A percentile compares a stretch with the other conserved stretches of the same genome.
Evolutionary conservation across 2,329 filamentous ascomycete genomes (phyloP).

Genomic region (Aspergillus ustus): DNA sequence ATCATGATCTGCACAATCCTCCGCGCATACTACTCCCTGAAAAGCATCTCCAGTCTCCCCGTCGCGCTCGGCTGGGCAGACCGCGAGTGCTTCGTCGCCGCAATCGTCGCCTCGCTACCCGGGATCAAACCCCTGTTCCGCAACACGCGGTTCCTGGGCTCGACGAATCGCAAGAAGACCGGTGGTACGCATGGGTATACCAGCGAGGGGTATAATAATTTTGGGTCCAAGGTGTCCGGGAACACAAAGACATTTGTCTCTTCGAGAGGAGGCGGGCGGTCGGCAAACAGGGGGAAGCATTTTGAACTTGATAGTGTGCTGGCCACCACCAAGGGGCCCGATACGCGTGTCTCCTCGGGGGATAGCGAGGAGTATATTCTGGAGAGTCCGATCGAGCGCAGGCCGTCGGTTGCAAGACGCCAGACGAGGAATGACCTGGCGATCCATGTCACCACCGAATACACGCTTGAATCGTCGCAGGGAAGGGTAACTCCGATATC

Average conservation of each 20-base stretch:
- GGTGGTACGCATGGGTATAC: background rate
- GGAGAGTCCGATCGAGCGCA: too few species aligned
- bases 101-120: constrained; percentile 23
- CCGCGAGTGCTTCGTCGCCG: constrained; percentile 25
- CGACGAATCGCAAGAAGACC: background rate
- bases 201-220: background rate
- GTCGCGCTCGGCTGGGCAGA: constrained; percentile 27
- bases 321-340: background rate
- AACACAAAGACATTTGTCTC: constrained; percentile 9
- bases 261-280: constrained; percentile 14
- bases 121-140: constrained; percentile 25
- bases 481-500: too few species aligned
- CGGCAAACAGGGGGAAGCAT: background rate
- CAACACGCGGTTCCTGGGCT: constrained; percentile 16
- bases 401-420: too few species aligned
- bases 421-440: too few species aligned
- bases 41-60: constrained; percentile 19
- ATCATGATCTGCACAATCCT: constrained; percentile 26
- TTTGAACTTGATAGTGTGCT: constrained; percentile 10
- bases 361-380: constrained; percentile 23
- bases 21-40: constrained; percentile 30
- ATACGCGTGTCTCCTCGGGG: constrained; percentile 2
- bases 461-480: too few species aligned
- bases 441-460: too few species aligned
- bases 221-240: background rate